phyloP scores from a whole-genome alignment of 169 alveolate genomes.

The Babesia bovis region DNA sequence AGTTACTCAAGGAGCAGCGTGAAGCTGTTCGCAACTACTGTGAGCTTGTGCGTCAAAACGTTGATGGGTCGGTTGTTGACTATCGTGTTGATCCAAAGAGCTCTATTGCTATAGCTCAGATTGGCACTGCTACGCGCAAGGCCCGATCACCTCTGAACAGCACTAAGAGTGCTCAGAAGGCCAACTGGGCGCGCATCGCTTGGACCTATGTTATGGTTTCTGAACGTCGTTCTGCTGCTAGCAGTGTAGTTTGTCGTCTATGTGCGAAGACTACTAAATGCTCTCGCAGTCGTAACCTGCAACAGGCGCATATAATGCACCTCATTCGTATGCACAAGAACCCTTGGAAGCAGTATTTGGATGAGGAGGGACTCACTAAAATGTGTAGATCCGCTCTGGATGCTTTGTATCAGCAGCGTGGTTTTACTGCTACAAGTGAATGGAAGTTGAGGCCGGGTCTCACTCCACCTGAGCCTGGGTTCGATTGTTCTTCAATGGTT shows the following conservation, averaged over 20 bases:
- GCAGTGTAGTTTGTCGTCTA: constrained; percentile 59
- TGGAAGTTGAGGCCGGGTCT: constrained; percentile 67
- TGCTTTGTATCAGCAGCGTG: constrained; percentile 52
- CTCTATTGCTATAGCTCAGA: constrained; percentile 2
- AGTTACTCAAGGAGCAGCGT: constrained; percentile 74
- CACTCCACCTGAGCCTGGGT: constrained; percentile 56
- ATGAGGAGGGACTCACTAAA: constrained; percentile 65
- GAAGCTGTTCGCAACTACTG: constrained; percentile 70
- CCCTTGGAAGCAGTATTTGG: constrained; percentile 68
- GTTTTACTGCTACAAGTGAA: constrained; percentile 39
- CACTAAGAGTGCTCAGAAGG: constrained; percentile 46
- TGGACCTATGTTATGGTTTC: constrained; percentile 60
- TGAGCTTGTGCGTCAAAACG: constrained; percentile 42
- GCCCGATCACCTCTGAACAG: constrained; percentile 23
- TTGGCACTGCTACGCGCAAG: constrained; percentile 13
- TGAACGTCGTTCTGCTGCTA: constrained; percentile 27
- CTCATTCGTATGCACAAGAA: constrained; percentile 68
- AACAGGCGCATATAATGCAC: constrained; percentile 68
- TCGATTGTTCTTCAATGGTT: neutral
- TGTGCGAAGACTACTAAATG: constrained; percentile 68
- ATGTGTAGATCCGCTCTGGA: constrained; percentile 68
- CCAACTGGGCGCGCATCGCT: constrained; percentile 60
- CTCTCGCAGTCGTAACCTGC: constrained; percentile 65
- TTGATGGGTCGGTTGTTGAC: neutral
- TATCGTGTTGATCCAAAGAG: neutral